Evolutionary conservation across 106 monocot genomes (phyloP), one percentile per base, ranked within the genome.

Genomic region (Dioscorea zingiberensis): DNA sequence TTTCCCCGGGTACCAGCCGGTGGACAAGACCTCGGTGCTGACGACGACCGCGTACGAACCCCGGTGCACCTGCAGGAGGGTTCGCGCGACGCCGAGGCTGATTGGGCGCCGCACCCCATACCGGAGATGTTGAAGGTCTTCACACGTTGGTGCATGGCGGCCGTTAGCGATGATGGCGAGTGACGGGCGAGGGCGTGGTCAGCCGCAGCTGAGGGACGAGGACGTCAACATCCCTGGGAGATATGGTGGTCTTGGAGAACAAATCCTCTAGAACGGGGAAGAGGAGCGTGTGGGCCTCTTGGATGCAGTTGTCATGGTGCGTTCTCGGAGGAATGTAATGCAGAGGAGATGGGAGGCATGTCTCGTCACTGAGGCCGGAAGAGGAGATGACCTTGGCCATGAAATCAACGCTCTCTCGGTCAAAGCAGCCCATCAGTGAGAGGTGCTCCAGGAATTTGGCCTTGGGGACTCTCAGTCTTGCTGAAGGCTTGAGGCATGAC

Each of bases 81-180:
- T 62, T 11, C 74, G 65, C 12, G 74, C 78, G 28, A 78, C 78
- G 45, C 78, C 78, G 62, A 83, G 48, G 30, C 78, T 74, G 66
- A 78, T 78, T 51, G 75, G 5, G 83, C 83, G 58, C 78, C 75
- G 70, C 83, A 83, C 3, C 83, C 83, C 83, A 83, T 83, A 2
- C 83, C 78, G 47, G 78, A 74, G 27, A 83, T 48, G 65, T 83
- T 83, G 70, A 74, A 83, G 62, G 74, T 83, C 12, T 67, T 64
- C 15, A 83, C 54, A 63, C 78, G 74, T 48, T 71, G 71, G 21
- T 78, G 69, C 22, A 83, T 66, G 62, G 78, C 78, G 65, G 67
- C 73, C 72, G 69, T 78, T 78, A 27, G 79, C 45, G 59, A 86
- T 66, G 82, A 78, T 82, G 1, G 81, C 71, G 18, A 82, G 72